Percentiles rank a stretch among this genome's conserved stretches.
phyloP scores from a whole-genome alignment of 2,329 filamentous ascomycete species.

The Aspergillus candidus region DNA sequence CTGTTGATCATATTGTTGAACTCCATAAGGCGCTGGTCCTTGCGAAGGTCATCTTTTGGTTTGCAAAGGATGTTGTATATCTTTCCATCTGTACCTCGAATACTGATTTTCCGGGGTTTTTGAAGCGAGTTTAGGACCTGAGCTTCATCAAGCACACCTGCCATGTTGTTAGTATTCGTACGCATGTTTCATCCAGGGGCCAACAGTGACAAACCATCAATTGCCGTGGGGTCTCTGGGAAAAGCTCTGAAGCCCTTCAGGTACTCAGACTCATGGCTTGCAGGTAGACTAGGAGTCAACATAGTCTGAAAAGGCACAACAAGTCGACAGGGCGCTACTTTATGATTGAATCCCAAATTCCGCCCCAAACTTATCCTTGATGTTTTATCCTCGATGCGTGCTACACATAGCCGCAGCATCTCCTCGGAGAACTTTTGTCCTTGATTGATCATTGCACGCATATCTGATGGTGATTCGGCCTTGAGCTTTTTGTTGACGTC shows the following conservation, averaged over 20 bases:
- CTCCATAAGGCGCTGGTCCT: conserved; percentile 97
- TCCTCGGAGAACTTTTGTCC: conserved; percentile 81
- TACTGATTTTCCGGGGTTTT: conserved; percentile 81
- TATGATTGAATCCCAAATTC: conserved; percentile 78
- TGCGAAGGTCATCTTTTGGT: conserved; percentile 94
- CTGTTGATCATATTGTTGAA: conserved; percentile 98
- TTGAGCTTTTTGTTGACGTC: conserved; percentile 48
- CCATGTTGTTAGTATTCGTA: conserved; percentile 13
- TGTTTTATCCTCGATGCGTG: conserved; percentile 65
- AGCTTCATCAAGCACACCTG: conserved; percentile 75
- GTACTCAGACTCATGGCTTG: conserved; percentile 61
- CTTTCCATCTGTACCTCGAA: conserved; percentile 81
- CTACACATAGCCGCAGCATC: conserved; percentile 72
- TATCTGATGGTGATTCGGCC: conserved; percentile 46
- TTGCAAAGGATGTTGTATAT: conserved; percentile 90
- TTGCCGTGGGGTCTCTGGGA: conserved; percentile 76
- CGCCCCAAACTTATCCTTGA: conserved; percentile 67
- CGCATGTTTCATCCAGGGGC: neutral
- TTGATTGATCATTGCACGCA: conserved; percentile 65
- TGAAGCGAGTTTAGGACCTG: conserved; percentile 85
- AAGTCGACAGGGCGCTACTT: conserved; percentile 70
- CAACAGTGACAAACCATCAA: conserved; percentile 44
- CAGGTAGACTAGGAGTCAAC: conserved; percentile 73
- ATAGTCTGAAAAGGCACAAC: conserved; percentile 86
- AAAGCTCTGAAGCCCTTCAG: conserved; percentile 75